A percentile compares a stretch with the other conserved stretches of the same genome.
Conservation (phyloP, 2,329 filamentous ascomycete genomes). For the Sordariomycetes sp. region DNA sequence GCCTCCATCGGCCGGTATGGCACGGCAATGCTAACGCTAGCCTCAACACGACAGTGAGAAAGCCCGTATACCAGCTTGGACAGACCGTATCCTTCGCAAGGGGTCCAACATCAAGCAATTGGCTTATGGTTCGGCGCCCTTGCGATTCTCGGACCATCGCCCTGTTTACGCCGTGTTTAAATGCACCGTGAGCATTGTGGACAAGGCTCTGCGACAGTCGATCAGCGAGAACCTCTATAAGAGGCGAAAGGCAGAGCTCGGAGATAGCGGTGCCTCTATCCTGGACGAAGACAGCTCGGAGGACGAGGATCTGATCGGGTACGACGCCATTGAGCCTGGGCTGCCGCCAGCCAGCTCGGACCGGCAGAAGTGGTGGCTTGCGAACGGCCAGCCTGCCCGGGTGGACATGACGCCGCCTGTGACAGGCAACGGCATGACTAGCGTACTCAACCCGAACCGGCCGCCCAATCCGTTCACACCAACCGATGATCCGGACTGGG, state of each 20-base stretch:
- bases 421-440: conserved; percentile 31
- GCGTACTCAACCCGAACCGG: conserved; percentile 61
- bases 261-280: conserved; percentile 44
- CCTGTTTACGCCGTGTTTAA: conserved; percentile 87
- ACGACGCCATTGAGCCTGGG: conserved; percentile 74
- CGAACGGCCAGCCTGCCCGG: conserved; percentile 63
- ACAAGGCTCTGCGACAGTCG: conserved; percentile 61
- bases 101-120: conserved; percentile 74
- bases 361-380: conserved; percentile 60
- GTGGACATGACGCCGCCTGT: conserved; percentile 59
- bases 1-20: background rate
- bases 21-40: background rate
- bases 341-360: conserved; percentile 58
- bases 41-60: conserved; percentile 54
- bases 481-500: conserved; percentile 75
- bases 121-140: conserved; percentile 69
- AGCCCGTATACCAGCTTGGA: conserved; percentile 91
- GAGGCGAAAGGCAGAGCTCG: conserved; percentile 55
- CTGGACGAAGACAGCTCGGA: conserved; percentile 46
- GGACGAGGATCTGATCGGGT: conserved; percentile 72
- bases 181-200: conserved; percentile 69
- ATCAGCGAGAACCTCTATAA: conserved; percentile 69
- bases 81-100: conserved; percentile 82
- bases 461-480: conserved; percentile 72
- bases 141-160: conserved; percentile 91